Percentiles rank a stretch among this genome's conserved stretches.
phyloP scores from a whole-genome alignment of 2,329 filamentous ascomycete species.

The Colletotrichum simmondsii region DNA sequence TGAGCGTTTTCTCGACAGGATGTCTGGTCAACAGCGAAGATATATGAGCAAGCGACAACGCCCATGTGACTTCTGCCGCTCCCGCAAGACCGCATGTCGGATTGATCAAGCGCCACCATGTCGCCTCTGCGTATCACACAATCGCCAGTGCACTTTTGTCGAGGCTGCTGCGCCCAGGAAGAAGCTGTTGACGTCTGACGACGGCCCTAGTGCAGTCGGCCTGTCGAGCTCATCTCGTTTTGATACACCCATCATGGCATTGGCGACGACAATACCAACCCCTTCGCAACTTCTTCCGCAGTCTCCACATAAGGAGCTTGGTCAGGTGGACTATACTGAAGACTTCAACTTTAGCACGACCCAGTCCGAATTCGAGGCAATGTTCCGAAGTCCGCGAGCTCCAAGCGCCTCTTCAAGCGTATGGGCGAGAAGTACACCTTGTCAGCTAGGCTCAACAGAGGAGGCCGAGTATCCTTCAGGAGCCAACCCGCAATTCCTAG shows the following conservation, averaged over 20 bases:
- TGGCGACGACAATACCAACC: background rate
- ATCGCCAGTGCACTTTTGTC: conserved; percentile 56
- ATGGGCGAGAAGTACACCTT: background rate
- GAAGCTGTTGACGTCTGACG: background rate
- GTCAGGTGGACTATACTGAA: background rate
- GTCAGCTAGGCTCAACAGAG: background rate
- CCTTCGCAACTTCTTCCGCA: background rate
- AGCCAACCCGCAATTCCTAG: conserved; percentile 20
- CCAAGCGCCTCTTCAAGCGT: background rate
- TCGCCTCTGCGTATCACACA: conserved; percentile 53
- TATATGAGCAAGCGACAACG: conserved; percentile 43
- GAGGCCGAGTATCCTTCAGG: background rate
- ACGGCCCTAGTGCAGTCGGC: background rate
- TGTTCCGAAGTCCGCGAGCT: conserved; percentile 12
- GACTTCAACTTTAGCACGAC: conserved; percentile 26
- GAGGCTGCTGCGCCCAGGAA: conserved; percentile 41
- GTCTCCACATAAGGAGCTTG: background rate
- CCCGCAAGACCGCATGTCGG: conserved; percentile 56
- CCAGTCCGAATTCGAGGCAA: conserved; percentile 27
- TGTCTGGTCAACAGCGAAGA: conserved; percentile 9
- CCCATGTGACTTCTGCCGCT: conserved; percentile 58
- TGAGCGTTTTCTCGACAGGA: background rate
- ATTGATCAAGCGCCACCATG: conserved; percentile 54
- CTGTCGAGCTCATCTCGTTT: background rate
- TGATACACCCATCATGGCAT: no score